Base-by-base conservation (phyloP, 2,329 filamentous ascomycete genomes). In the Ceratocystis diversiconidia region DNA sequence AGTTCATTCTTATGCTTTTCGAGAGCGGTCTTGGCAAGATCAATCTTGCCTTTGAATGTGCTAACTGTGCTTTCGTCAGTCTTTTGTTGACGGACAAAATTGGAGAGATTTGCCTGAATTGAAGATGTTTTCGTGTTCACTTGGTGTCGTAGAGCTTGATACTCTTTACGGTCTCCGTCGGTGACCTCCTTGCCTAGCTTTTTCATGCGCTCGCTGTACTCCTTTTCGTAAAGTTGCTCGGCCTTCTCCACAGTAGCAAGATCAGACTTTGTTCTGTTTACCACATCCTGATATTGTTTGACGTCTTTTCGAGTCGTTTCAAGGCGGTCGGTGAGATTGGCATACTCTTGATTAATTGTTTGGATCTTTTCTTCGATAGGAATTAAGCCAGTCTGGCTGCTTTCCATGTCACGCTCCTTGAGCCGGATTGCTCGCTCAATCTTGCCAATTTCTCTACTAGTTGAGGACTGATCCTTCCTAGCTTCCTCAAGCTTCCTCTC, bases 291-390 rank as follows among this genome's bases (percentile, higher is more conserved):
- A 72, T 96, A 88, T 19, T 83, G 79, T 59, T 92, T 86, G 19
- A 87, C 85, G 72, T 96, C 90, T 73, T 89, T 90, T 61, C 79
- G 79, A 44, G 96, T 85, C 28, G 85, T 83, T 2, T 83, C 80
- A 61, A 91, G 85, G 66, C 88, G 85, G 48, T 80, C 81, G 67
- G 85, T 82, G 66, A 89, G 83, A 68, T 81, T 84, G 62, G 86
- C 83, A 46, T 90, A 80, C 68, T 92, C 87, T 68, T 83, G 82
- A 15, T 80, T 85, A 5, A 88, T 89, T 68, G 95, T 86, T 62
- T 85, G 82, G 48, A 99, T 88, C 77, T 97, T 97, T 74, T 96
- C 91, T 63, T 96, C 87, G 67, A 97, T 85, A 0, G 94, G 94
- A 6, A 97, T 85, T 3, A 99, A 81, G 44, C 84, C 85, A 72